Percentiles rank a stretch among this genome's conserved stretches.
phyloP scores from a whole-genome alignment of 805 yeast genomes.

The Brettanomyces bruxellensis region DNA sequence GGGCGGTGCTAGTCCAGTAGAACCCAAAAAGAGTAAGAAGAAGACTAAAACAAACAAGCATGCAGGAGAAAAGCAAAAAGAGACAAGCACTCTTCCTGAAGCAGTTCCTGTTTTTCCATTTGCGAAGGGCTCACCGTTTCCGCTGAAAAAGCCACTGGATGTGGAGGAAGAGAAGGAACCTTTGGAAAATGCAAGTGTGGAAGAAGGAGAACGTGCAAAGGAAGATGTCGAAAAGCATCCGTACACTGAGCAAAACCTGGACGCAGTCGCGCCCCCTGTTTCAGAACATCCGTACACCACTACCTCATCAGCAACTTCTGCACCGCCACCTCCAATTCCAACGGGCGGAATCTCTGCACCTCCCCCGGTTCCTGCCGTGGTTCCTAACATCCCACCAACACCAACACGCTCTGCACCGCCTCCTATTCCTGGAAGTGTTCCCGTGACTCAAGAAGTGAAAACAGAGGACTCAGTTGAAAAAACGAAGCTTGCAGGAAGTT shows the following conservation, averaged over 20 bases:
- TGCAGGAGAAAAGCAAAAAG: neutral
- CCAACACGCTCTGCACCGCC: conserved; percentile 2
- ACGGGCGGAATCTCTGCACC: neutral
- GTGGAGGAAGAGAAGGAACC: conserved; percentile 14
- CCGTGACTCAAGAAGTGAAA: too few species aligned
- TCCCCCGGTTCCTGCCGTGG: neutral
- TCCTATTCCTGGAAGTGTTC: neutral
- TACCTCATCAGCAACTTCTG: neutral
- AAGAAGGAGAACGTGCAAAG: conserved; percentile 4
- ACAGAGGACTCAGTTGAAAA: neutral
- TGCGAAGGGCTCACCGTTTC: conserved; percentile 16
- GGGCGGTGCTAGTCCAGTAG: conserved; percentile 17
- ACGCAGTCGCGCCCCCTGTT: neutral
- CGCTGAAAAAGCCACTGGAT: conserved; percentile 17
- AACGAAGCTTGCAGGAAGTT: neutral
- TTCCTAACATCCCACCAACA: conserved; percentile 7
- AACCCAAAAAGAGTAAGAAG: conserved; percentile 14
- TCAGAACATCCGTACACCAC: too few species aligned
- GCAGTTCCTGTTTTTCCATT: conserved; percentile 50
- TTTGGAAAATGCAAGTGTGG: conserved; percentile 7
- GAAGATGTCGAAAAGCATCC: conserved; percentile 10
- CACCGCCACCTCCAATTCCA: conserved; percentile 2
- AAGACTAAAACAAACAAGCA: conserved; percentile 8
- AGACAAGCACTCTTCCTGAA: conserved; percentile 13
- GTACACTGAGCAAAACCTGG: neutral